Evolutionary conservation across 1,284 basidiomycete genomes (phyloP).

Genomic region (Leccinum angustisporum): DNA sequence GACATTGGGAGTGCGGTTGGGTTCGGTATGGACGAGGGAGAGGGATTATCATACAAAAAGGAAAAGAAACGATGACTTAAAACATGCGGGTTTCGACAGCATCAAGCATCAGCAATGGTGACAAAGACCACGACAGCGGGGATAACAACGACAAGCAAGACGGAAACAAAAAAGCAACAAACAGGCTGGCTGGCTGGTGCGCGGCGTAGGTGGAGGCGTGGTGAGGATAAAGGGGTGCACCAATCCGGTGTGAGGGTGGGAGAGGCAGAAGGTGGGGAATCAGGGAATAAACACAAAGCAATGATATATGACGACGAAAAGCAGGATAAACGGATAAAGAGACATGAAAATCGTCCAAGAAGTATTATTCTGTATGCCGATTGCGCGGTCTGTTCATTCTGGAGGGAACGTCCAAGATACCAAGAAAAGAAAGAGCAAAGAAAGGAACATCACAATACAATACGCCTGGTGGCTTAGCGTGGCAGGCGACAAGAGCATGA

Average conservation of each 20-base stretch:
- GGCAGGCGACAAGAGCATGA: not conserved
- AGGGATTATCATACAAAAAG: not conserved
- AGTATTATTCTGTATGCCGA: slow-evolving; percentile 19
- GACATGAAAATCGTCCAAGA: slow-evolving; percentile 22
- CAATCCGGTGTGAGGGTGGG: not conserved
- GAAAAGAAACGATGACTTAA: not conserved
- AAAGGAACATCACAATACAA: slow-evolving; percentile 9
- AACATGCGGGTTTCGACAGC: not conserved
- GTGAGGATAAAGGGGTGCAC: not conserved
- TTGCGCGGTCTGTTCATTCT: not conserved
- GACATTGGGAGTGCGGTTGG: not conserved
- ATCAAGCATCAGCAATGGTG: not conserved
- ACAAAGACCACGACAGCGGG: not conserved
- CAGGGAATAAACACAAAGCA: slow-evolving; percentile 8
- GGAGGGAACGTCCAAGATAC: slow-evolving; percentile 28
- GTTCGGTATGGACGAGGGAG: not conserved
- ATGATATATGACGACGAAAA: slow-evolving; percentile 15
- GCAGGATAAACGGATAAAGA: slow-evolving; percentile 7
- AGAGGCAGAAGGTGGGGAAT: not conserved
- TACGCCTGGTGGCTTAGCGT: slow-evolving; percentile 10
- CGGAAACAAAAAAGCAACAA: not conserved
- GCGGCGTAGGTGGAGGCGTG: not conserved
- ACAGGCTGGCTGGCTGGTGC: not conserved
- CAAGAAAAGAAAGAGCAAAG: slow-evolving; percentile 17
- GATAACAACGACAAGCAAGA: not conserved